Conservation (phyloP, 345 rosid genomes). For the Arabidopsis arenosa region DNA sequence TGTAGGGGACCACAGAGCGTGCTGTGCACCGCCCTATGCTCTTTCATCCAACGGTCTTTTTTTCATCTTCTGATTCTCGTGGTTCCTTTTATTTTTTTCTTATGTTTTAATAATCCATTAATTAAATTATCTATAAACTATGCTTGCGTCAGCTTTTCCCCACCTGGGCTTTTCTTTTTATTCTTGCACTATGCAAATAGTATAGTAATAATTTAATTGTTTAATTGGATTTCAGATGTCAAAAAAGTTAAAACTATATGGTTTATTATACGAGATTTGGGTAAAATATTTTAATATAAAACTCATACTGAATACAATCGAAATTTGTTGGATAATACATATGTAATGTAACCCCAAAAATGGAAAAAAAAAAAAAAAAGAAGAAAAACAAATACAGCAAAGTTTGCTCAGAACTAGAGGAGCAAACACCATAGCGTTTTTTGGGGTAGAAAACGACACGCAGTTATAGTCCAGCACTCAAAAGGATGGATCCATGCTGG, state of each 20-base stretch:
- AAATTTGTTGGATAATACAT: constrained; percentile 25
- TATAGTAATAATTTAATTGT: background rate
- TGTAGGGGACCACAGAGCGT: constrained; percentile 55
- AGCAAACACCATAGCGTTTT: constrained; percentile 40
- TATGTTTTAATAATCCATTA: background rate
- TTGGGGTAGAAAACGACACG: constrained; percentile 35
- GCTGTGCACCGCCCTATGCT: constrained; percentile 40
- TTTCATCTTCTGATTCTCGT: constrained; percentile 14
- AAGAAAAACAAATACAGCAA: constrained; percentile 15
- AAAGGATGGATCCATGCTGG: constrained; percentile 12
- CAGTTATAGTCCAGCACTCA: constrained; percentile 30
- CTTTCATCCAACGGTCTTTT: constrained; percentile 40
- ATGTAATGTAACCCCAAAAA: constrained; percentile 21
- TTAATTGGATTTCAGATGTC: background rate
- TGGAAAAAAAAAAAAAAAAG: background rate
- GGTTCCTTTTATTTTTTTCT: background rate
- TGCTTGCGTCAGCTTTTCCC: constrained; percentile 43
- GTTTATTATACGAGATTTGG: background rate
- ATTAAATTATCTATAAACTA: constrained; percentile 22
- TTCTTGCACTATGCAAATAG: constrained; percentile 1
- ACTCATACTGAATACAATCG: constrained; percentile 19
- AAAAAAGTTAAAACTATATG: background rate
- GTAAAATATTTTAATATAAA: background rate
- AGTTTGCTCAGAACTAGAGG: constrained; percentile 29
- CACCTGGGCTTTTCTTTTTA: constrained; percentile 27